These are phyloP conservation scores for Choiromyces venosus DNA, from an alignment of 495 filamentous ascomycete species.

Conservation along the genomic window DNA sequence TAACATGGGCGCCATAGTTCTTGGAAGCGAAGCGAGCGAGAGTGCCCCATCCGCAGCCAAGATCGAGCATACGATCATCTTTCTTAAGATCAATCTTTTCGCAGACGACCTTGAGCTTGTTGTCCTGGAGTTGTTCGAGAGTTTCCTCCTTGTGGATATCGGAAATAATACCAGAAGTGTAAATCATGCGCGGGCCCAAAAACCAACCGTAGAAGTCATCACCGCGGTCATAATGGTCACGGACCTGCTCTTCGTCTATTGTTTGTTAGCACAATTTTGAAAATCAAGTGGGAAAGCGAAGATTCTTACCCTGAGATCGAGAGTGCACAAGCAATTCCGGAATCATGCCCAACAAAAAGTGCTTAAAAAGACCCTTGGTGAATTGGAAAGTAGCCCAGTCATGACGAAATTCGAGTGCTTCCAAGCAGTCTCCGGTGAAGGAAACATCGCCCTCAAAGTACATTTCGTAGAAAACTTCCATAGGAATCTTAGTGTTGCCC, in stretches of 20 bases:
- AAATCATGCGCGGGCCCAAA: conserved; percentile 85
- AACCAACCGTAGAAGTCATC: conserved; percentile 90
- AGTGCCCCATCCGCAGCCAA: conserved; percentile 85
- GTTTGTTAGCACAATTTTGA: conserved; percentile 14
- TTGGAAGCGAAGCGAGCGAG: conserved; percentile 71
- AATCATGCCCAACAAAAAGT: conserved; percentile 65
- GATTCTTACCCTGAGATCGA: conserved; percentile 59
- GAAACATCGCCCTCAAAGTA: conserved; percentile 81
- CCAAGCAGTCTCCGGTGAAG: conserved; percentile 77
- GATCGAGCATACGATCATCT: conserved; percentile 70
- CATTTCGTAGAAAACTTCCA: conserved; percentile 84
- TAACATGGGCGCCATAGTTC: conserved; percentile 71
- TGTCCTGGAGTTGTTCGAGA: conserved; percentile 81
- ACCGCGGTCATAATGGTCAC: conserved; percentile 79
- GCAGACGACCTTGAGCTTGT: conserved; percentile 80
- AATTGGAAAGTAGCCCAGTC: conserved; percentile 84
- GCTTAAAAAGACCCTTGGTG: conserved; percentile 63
- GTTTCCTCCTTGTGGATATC: conserved; percentile 70
- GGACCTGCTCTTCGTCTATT: conserved; percentile 78
- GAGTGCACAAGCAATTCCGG: conserved; percentile 75
- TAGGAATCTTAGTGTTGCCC: conserved; percentile 73
- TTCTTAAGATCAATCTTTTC: conserved; percentile 72
- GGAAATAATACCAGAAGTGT: conserved; percentile 75
- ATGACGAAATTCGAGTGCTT: conserved; percentile 75
- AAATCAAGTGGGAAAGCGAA: neutral